Evolutionary conservation across 257 asterid genomes (phyloP), one percentile per base, ranked within the genome.

Genomic region (Solanum bulbocastanum): DNA sequence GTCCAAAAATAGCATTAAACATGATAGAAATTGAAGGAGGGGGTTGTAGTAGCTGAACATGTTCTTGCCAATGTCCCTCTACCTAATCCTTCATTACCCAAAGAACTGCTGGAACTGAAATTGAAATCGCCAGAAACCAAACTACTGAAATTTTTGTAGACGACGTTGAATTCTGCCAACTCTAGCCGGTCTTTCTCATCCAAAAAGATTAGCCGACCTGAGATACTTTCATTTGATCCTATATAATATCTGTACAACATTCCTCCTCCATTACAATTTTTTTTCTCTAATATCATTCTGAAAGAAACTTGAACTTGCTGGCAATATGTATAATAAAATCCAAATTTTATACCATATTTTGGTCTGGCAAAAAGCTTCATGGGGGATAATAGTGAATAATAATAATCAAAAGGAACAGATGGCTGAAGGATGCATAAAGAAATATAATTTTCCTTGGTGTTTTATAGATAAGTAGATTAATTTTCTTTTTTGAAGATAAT

Each of bases 151-250:
- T 89, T 88, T 88, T 95, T 95, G 90, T 89, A 75, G 18, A 97
- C 93, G 33, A 94, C 94, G 69, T 94, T 93, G 86, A 94, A 94
- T 5, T 92, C 92, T 1, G 37, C 52, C 98, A 96, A 76, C 52
- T 87, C 62, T 32, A 94, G 90, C 42, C 16, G 37, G 87, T 95
- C 94, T 83, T 91, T 87, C 30, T 94, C 89, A 49, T 94, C 98
- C 2, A 75, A 32, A 15, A 32, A 32, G 30, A 32, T 32, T 27
- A 14, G 75, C 37, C 73, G n/a, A 23, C 58, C 83, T 39, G 56
- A 37, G 58, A 37, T 76, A 11, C 35, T 6, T 23, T 11, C 32
- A 39, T 39, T 74, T 72, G 27, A 33, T 74, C 52, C 18, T 22
- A 27, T 37, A 23, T 74, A 74, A 13, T 23, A 74, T 74, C 52